Percentiles rank a stretch among this genome's conserved stretches.
phyloP scores from a whole-genome alignment of 768 basidiomycete genomes.

The Termitomyces sp. region DNA sequence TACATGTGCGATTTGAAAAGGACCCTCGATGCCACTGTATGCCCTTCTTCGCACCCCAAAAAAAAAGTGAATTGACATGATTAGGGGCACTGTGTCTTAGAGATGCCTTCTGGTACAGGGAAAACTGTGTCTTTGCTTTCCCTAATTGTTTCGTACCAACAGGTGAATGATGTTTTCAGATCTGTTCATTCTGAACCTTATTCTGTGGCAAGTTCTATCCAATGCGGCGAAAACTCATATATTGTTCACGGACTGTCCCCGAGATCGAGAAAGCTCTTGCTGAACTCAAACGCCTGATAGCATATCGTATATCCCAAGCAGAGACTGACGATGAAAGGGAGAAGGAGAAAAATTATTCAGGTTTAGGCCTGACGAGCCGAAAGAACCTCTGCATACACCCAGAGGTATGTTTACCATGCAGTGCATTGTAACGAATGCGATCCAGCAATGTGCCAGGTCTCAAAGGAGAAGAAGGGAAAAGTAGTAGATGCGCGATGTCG shows the following conservation, averaged over 20 bases:
- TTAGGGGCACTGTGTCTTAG: slow-evolving; percentile 97
- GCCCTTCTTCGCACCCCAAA: slow-evolving; percentile 2
- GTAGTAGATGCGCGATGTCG: slow-evolving; percentile 96
- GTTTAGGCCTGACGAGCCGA: slow-evolving; percentile 90
- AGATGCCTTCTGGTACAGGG: slow-evolving; percentile 99
- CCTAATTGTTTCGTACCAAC: slow-evolving; percentile 96
- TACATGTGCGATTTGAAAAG: slow-evolving; percentile 99
- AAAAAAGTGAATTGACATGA: background rate
- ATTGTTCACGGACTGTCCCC: slow-evolving; percentile 98
- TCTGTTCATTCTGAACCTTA: background rate
- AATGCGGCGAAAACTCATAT: slow-evolving; percentile 90
- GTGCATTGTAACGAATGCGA: background rate
- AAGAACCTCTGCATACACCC: slow-evolving; percentile 97
- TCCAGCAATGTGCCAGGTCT: slow-evolving; percentile 55
- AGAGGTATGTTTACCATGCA: slow-evolving; percentile 52
- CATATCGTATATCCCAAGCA: slow-evolving; percentile 73
- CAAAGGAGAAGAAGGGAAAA: slow-evolving; percentile 98
- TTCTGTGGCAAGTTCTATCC: slow-evolving; percentile 75
- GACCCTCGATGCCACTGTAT: slow-evolving; percentile 90
- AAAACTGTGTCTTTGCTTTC: slow-evolving; percentile 97
- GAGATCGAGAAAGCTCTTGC: slow-evolving; percentile 98
- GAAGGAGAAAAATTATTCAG: slow-evolving; percentile 82
- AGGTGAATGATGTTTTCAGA: slow-evolving; percentile 45
- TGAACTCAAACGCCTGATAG: slow-evolving; percentile 91
- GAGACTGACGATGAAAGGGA: slow-evolving; percentile 72